Evolutionary conservation across 371 early-diverging fungal species (phyloP).

Genomic region (Capillidium rhysosporum): DNA sequence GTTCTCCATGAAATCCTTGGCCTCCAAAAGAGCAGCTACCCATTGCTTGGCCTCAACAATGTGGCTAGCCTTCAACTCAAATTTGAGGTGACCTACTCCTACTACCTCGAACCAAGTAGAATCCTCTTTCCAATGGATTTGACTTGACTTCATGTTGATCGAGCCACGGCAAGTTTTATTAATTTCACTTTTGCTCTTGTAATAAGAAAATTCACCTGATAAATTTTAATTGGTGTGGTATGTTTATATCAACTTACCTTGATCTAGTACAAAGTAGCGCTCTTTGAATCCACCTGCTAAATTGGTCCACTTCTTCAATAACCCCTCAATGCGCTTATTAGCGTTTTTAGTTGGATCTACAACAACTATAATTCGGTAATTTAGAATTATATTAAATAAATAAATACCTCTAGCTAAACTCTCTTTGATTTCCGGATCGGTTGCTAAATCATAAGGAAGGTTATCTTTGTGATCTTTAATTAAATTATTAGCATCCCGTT

Average conservation of each 20-base stretch:
- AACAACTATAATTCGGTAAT: not conserved
- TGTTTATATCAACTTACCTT: constrained; percentile 15
- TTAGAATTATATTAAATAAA: not conserved
- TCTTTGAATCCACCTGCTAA: constrained; percentile 57
- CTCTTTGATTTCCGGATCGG: constrained; percentile 24
- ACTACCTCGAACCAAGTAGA: constrained; percentile 47
- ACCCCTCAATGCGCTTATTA: constrained; percentile 20
- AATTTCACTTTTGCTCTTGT: constrained; percentile 45
- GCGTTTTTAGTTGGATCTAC: constrained; percentile 22
- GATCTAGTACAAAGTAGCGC: constrained; percentile 58
- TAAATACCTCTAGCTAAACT: constrained; percentile 26
- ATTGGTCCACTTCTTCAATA: constrained; percentile 63
- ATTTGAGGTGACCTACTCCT: constrained; percentile 45
- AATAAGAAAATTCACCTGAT: constrained; percentile 41
- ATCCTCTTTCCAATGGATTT: constrained; percentile 36
- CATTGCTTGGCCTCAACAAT: constrained; percentile 52
- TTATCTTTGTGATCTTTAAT: constrained; percentile 42
- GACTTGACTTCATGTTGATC: constrained; percentile 42
- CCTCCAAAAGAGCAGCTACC: constrained; percentile 49
- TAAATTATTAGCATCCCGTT: constrained; percentile 45
- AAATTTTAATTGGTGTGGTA: not conserved
- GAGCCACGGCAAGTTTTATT: constrained; percentile 51
- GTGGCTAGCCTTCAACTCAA: constrained; percentile 36
- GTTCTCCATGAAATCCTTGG: constrained; percentile 25
- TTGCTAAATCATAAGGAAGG: constrained; percentile 29